phyloP scores from a whole-genome alignment of 164 flowering plant species.

The Sedum album region DNA sequence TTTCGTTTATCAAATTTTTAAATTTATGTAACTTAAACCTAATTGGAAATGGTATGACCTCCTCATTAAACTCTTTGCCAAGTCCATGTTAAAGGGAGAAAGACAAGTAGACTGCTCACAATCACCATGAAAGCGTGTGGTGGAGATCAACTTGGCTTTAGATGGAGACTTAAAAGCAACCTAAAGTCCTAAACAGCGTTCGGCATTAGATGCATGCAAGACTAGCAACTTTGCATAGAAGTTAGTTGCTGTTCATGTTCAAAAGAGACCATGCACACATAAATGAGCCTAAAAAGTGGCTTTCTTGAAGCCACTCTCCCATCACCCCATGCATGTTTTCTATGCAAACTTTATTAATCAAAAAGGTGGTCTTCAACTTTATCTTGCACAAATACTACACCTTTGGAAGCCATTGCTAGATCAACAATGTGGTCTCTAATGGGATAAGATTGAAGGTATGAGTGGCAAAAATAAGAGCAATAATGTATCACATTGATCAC shows the following conservation, averaged over 20 bases:
- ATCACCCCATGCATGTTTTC: background rate
- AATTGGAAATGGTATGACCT: too few relatives aligned
- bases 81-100: too few relatives aligned
- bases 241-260: background rate
- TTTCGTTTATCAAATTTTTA: too few relatives aligned
- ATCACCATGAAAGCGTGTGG: too few relatives aligned
- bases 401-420: background rate
- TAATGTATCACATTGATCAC: conserved; percentile 2
- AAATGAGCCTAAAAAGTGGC: background rate
- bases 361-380: background rate
- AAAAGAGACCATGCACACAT: conserved; percentile 1
- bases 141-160: too few relatives aligned
- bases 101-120: too few relatives aligned
- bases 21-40: too few relatives aligned
- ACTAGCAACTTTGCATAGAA: background rate
- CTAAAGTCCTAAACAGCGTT: too few relatives aligned
- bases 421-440: background rate
- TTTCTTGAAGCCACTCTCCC: background rate
- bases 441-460: background rate
- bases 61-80: too few relatives aligned
- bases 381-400: background rate
- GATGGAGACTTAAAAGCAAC: too few relatives aligned
- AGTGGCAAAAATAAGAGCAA: background rate
- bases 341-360: background rate
- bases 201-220: background rate